Conservation (phyloP, 345 rosid genomes). For the Boechera stricta region DNA sequence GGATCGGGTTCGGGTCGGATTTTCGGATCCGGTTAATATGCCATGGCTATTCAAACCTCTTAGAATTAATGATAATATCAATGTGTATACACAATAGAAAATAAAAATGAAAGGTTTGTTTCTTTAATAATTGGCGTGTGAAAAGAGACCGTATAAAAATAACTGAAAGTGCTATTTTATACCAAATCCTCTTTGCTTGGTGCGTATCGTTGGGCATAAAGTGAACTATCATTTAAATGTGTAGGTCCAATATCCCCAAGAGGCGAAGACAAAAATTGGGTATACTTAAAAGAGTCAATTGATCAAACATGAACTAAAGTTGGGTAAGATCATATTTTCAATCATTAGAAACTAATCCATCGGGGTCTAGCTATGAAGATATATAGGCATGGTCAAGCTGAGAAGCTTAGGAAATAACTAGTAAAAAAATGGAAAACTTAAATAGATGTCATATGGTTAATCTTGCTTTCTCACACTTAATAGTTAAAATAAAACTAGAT, state of each 20-base stretch:
- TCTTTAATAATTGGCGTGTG: conserved; percentile 3
- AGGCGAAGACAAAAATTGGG: conserved; percentile 4
- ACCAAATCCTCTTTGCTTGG: conserved; percentile 7
- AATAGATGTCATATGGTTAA: neutral
- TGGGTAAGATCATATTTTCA: conserved; percentile 21
- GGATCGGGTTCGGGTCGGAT: too few relatives aligned
- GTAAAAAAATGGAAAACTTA: neutral
- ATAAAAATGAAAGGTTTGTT: neutral
- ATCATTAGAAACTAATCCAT: conserved; percentile 29
- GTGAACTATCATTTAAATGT: conserved; percentile 6
- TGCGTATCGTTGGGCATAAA: conserved; percentile 33
- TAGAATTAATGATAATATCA: neutral
- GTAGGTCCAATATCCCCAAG: conserved; percentile 25
- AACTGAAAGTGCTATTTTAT: neutral
- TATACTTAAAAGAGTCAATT: conserved; percentile 19
- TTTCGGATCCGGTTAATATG: too few relatives aligned
- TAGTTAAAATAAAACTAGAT: neutral
- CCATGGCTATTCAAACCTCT: neutral
- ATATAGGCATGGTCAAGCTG: conserved; percentile 17
- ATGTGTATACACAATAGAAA: neutral
- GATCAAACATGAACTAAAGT: conserved; percentile 17
- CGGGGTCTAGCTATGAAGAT: neutral
- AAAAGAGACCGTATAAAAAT: neutral
- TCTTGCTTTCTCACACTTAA: neutral
- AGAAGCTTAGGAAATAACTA: conserved; percentile 8